phyloP scores from a whole-genome alignment of 2,329 filamentous ascomycete species.

The Trematosphaeria pertusa region DNA sequence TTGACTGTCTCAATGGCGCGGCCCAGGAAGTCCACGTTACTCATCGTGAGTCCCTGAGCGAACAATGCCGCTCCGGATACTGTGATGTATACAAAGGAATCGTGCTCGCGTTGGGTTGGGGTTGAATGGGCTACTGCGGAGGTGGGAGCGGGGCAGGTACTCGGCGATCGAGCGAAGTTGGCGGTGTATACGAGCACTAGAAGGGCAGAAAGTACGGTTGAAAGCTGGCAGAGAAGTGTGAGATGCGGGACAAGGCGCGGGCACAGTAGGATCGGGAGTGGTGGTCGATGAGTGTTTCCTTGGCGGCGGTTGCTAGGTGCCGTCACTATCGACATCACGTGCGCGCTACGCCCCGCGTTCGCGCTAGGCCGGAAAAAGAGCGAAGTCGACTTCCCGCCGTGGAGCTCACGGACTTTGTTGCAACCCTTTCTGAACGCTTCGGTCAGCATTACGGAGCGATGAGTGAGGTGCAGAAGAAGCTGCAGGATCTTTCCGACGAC shows the following conservation, averaged over 20 bases:
- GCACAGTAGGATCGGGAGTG: not conserved
- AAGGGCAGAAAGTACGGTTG: no score
- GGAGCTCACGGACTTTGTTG: not conserved
- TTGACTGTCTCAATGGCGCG: conserved; percentile 97
- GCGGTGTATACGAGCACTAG: no score
- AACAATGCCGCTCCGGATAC: no score
- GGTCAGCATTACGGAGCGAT: conserved; percentile 24
- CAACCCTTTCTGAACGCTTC: not conserved
- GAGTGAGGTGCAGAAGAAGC: conserved; percentile 71
- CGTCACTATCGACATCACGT: not conserved
- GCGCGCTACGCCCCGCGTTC: conserved; percentile 10
- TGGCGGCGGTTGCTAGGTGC: conserved; percentile 17
- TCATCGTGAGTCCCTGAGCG: conserved; percentile 73
- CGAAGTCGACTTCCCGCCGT: not conserved
- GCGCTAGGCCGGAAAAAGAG: conserved; percentile 8
- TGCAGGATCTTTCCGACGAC: conserved; percentile 85
- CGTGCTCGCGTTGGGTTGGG: no score
- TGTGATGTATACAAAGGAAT: no score
- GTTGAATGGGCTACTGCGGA: no score
- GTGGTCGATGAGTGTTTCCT: conserved; percentile 6
- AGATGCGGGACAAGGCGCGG: not conserved
- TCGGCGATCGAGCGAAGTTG: no score
- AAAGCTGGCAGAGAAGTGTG: no score
- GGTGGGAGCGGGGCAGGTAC: no score
- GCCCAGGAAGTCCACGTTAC: conserved; percentile 94